Evolutionary conservation across 495 filamentous ascomycete genomes (phyloP).

Genomic region (Hypoxylon rickii): DNA sequence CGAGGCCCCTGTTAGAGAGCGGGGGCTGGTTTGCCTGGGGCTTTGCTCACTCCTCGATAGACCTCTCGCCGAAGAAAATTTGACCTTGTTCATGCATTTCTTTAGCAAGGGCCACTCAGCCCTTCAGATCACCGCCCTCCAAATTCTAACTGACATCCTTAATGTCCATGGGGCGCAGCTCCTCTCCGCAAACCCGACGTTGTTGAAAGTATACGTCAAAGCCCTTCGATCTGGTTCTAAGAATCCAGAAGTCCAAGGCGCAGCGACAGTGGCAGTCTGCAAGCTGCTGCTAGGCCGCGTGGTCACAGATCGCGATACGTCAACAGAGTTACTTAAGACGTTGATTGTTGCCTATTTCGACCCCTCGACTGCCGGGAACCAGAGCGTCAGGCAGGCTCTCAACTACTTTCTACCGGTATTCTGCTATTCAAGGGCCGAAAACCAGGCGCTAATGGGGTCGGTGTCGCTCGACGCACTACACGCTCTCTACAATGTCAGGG

Average conservation of each 20-base stretch:
- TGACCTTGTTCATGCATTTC: conserved; percentile 93
- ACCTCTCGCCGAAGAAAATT: conserved; percentile 88
- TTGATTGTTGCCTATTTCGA: conserved; percentile 89
- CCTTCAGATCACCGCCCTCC: conserved; percentile 84
- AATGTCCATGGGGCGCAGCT: conserved; percentile 83
- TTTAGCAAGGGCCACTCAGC: conserved; percentile 89
- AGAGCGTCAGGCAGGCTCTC: conserved; percentile 84
- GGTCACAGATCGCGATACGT: conserved; percentile 58
- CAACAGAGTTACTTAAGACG: conserved; percentile 75
- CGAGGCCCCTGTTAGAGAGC: conserved; percentile 89
- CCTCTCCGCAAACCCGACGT: conserved; percentile 56
- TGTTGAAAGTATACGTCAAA: conserved; percentile 79
- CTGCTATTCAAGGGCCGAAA: conserved; percentile 78
- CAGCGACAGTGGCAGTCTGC: conserved; percentile 78
- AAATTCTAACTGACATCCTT: conserved; percentile 93
- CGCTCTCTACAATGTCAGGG: conserved; percentile 65
- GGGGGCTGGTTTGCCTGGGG: conserved; percentile 85
- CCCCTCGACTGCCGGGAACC: conserved; percentile 79
- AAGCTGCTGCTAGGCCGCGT: conserved; percentile 84
- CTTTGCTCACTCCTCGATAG: conserved; percentile 90
- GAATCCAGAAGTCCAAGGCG: conserved; percentile 74
- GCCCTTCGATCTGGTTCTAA: conserved; percentile 71
- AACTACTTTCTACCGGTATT: conserved; percentile 97
- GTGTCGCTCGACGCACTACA: conserved; percentile 73
- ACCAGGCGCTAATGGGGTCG: conserved; percentile 75